These are phyloP conservation scores for Apiotrichum domesticum DNA, from an alignment of 1,284 basidiomycete species.

Conservation along the genomic window DNA sequence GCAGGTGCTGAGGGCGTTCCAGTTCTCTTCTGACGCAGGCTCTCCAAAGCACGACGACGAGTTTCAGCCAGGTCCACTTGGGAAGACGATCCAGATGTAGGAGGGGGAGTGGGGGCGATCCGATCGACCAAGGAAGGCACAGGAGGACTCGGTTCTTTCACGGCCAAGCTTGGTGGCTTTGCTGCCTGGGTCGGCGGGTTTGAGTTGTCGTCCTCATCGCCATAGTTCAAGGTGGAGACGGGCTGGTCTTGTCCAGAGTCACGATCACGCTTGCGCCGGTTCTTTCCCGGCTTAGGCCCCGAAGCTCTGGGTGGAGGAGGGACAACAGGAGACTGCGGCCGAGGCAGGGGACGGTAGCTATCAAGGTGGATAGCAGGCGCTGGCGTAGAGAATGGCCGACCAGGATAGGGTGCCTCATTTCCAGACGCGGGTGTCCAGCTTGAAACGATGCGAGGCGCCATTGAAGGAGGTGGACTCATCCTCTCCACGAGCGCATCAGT, in stretches of 20 bases:
- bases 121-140: not conserved
- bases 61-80: constrained; percentile 25
- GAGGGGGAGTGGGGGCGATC: not conserved
- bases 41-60: constrained; percentile 29
- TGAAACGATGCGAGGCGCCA: constrained; percentile 5
- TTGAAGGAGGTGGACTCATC: constrained; percentile 9
- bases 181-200: no score
- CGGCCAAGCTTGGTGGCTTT: no score
- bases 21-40: constrained; percentile 21
- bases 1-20: not conserved
- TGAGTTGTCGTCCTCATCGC: constrained; percentile 9
- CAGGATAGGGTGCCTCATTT: not conserved
- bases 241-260: constrained; percentile 1
- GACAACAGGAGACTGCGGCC: not conserved
- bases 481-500: constrained; percentile 21
- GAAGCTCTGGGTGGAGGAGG: not conserved
- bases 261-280: constrained; percentile 7
- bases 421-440: constrained; percentile 5
- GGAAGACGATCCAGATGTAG: not conserved
- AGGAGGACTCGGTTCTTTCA: not conserved
- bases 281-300: no score
- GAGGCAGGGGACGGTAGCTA: constrained; percentile 1
- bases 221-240: constrained; percentile 18
- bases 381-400: not conserved
- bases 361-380: not conserved